Base-by-base conservation (phyloP, 371 early-diverging fungal species). In the Rhizopus arrhizus region DNA sequence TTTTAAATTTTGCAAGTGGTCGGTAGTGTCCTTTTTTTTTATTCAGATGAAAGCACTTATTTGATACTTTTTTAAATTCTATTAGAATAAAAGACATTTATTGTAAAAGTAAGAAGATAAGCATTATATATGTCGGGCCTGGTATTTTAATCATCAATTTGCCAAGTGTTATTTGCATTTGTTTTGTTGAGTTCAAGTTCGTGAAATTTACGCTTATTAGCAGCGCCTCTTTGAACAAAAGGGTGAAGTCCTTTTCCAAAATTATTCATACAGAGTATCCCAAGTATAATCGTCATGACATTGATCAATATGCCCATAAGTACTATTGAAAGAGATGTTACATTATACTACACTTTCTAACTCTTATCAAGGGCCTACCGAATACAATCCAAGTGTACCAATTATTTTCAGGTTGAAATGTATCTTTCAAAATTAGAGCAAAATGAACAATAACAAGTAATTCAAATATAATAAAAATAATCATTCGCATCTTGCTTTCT, bases 161-260 rank as follows among this genome's bases (percentile, higher is more conserved):
- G 64, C 78, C 78, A 78, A 31, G 69, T 65, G 11, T 61, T 55
- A 11, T 55, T 61, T 42, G 62, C 59, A 35, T 65, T 61, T 28
- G 61, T 64, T 22, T 75, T 72, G 61, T 65, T 68, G 56, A 80
- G 56, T 54, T 80, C 80, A 35, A 75, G 42, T 41, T 80, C 80
- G 49, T 69, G 38, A 40, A 48, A 53, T 16, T 56, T 67, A 58
- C 66, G 40, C 62, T 81, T 56, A 50, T 68, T 69, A 56, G 68
- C 53, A 60, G 69, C 31, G 53, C 66, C 61, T 57, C 58, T 33
- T 63, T 78, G 47, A 66, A 59, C 29, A 65, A 62, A 43, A 47
- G 67, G 33, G 64, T 70, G 4, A 42, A 81, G 62, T 11, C 81
- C 81, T 38, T 69, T 52, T n/a, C 66, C 70, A 61, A 81, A 81